Evolutionary conservation across 768 basidiomycete genomes (phyloP).

Genomic region (Hygrocybe punicea): DNA sequence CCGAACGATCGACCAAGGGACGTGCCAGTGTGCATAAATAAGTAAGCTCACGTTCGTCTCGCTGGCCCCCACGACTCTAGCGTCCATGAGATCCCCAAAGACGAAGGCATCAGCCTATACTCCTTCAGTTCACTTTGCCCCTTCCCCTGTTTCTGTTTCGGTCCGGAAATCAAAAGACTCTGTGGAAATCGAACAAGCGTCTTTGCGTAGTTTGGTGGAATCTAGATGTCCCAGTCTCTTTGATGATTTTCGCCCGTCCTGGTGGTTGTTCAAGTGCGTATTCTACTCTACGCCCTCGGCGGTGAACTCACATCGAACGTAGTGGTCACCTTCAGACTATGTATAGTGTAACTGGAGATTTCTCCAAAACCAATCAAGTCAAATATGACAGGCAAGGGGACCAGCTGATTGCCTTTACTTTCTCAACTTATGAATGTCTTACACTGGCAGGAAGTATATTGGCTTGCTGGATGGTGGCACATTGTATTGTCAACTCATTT

Average conservation of each 20-base stretch:
- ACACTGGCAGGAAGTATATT: conserved; percentile 50
- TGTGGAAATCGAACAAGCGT: conserved; percentile 35
- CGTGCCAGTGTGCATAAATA: too few relatives aligned
- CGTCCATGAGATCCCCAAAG: conserved; percentile 31
- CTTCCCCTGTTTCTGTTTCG: conserved; percentile 35
- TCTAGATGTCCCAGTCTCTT: conserved; percentile 43
- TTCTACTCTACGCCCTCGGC: neutral
- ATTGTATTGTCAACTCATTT: conserved; percentile 39
- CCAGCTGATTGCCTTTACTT: too few relatives aligned
- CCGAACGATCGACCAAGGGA: too few relatives aligned
- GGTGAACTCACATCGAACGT: neutral
- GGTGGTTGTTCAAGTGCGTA: conserved; percentile 49
- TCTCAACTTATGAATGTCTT: too few relatives aligned
- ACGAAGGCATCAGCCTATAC: conserved; percentile 11
- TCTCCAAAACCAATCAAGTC: conserved; percentile 53
- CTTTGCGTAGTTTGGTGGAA: conserved; percentile 40
- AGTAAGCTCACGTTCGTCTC: too few relatives aligned
- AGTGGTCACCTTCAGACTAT: conserved; percentile 66
- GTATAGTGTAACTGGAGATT: conserved; percentile 58
- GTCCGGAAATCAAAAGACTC: conserved; percentile 33
- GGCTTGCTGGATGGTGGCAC: conserved; percentile 61
- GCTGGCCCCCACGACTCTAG: neutral
- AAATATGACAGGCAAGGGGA: conserved; percentile 50
- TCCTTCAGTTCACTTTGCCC: conserved; percentile 38
- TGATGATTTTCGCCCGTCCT: conserved; percentile 42